These are phyloP conservation scores for Vitrella brassicaformis DNA, from an alignment of 73 alveolate species.

Conservation along the genomic window DNA sequence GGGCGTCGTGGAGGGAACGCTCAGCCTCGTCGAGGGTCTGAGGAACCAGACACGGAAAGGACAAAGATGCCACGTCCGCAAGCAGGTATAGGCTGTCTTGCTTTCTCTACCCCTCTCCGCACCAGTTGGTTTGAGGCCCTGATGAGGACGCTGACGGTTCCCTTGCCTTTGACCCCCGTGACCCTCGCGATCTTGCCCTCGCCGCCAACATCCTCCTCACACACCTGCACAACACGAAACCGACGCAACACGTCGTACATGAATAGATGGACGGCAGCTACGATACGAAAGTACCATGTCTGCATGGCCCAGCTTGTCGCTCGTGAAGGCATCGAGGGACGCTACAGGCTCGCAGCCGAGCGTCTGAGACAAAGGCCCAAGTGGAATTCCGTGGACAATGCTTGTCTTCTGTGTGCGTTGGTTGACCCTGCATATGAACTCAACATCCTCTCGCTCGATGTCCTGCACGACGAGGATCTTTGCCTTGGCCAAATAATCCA, in stretches of 20 bases:
- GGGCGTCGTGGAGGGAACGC: conserved; percentile 97
- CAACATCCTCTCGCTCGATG: conserved; percentile 95
- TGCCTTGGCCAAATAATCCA: conserved; percentile 92
- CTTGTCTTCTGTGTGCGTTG: too few relatives aligned
- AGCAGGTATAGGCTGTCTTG: too few relatives aligned
- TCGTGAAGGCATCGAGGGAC: conserved; percentile 88
- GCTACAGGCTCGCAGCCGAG: conserved; percentile 98
- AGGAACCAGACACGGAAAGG: not conserved
- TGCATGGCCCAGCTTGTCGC: conserved; percentile 90
- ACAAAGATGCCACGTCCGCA: too few relatives aligned
- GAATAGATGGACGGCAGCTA: conserved; percentile 3
- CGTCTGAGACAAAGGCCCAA: too few relatives aligned
- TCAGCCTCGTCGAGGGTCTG: conserved; percentile 82
- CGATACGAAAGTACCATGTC: conserved; percentile 4
- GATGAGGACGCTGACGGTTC: conserved; percentile 86
- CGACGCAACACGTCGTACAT: not conserved
- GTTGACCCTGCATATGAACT: conserved; percentile 77
- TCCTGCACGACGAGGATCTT: conserved; percentile 93
- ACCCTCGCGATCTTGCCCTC: conserved; percentile 56
- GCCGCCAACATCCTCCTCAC: conserved; percentile 80
- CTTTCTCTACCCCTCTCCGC: too few relatives aligned
- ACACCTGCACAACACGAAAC: conserved; percentile 39
- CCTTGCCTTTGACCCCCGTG: conserved; percentile 7
- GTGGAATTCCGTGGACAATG: too few relatives aligned
- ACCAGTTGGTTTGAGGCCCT: conserved; percentile 91